phyloP scores from a whole-genome alignment of 176 grass and related monocot species.

The Guadua angustifolia region DNA sequence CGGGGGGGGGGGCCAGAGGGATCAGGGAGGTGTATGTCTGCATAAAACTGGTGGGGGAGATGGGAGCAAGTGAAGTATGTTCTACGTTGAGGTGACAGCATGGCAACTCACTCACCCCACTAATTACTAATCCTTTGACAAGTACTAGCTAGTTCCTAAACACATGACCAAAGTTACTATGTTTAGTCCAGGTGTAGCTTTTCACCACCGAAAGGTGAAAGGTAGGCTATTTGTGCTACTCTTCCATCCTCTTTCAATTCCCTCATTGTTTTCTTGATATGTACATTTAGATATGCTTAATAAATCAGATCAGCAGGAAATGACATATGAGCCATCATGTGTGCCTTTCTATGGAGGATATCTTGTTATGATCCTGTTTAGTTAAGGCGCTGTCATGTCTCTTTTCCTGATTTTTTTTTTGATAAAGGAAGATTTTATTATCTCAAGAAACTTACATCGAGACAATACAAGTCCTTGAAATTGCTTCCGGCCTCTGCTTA shows the following conservation, averaged over 20 bases:
- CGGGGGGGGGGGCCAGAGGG: not conserved
- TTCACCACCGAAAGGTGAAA: constrained; percentile 36
- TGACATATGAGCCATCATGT: constrained; percentile 9
- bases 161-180: constrained; percentile 31
- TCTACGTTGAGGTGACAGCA: constrained; percentile 59
- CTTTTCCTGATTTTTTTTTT: too few species aligned
- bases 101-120: constrained; percentile 39
- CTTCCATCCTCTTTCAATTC: not conserved
- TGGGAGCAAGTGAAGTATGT: constrained; percentile 44
- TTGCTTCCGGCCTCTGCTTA: too few species aligned
- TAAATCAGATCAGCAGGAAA: not conserved
- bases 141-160: constrained; percentile 3
- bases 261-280: not conserved
- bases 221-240: not conserved
- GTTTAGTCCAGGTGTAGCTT: constrained; percentile 47
- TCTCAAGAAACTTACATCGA: too few species aligned
- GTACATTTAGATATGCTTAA: not conserved
- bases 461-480: too few species aligned
- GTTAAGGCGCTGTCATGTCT: constrained; percentile 36
- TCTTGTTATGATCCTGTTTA: constrained; percentile 42
- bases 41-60: constrained; percentile 24
- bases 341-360: constrained; percentile 43
- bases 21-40: not conserved
- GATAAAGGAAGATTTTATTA: too few species aligned
- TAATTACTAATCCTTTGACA: not conserved